Conservation (phyloP, 2,329 filamentous ascomycete species). For the Cordyceps javanica region DNA sequence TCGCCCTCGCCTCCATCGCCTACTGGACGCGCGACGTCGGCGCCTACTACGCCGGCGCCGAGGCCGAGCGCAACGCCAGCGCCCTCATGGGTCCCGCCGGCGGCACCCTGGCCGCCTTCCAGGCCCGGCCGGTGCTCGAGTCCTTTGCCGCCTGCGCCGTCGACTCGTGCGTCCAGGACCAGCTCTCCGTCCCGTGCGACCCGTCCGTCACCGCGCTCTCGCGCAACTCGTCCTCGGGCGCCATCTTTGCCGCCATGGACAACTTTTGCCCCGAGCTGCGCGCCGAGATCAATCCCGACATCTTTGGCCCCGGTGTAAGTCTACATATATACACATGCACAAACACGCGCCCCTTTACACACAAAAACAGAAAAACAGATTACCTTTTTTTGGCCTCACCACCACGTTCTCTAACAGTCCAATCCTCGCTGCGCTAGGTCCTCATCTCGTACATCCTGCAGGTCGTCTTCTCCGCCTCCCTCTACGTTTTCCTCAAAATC, state of each 20-base stretch:
- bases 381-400: background rate
- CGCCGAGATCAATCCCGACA: slow-evolving; percentile 33
- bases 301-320: slow-evolving; percentile 33
- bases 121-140: slow-evolving; percentile 24
- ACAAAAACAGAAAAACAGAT: too few relatives aligned
- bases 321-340: background rate
- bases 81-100: slow-evolving; percentile 30
- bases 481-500: slow-evolving; percentile 29
- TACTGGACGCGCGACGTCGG: slow-evolving; percentile 27
- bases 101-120: slow-evolving; percentile 25
- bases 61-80: slow-evolving; percentile 32
- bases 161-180: slow-evolving; percentile 29
- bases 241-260: slow-evolving; percentile 29
- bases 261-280: slow-evolving; percentile 30
- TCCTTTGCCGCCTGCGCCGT: slow-evolving; percentile 29
- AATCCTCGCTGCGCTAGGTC: slow-evolving; percentile 20
- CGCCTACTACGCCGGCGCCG: slow-evolving; percentile 24
- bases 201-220: slow-evolving; percentile 22
- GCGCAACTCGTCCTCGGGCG: slow-evolving; percentile 21
- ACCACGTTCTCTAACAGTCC: background rate
- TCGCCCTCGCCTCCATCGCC: slow-evolving; percentile 28
- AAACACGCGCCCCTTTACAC: background rate
- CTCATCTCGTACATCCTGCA: slow-evolving; percentile 34
- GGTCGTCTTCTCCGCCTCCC: slow-evolving; percentile 28
- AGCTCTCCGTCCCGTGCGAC: slow-evolving; percentile 26